phyloP scores from a whole-genome alignment of 2,329 filamentous ascomycete species.

The Ophiostoma ulmi region DNA sequence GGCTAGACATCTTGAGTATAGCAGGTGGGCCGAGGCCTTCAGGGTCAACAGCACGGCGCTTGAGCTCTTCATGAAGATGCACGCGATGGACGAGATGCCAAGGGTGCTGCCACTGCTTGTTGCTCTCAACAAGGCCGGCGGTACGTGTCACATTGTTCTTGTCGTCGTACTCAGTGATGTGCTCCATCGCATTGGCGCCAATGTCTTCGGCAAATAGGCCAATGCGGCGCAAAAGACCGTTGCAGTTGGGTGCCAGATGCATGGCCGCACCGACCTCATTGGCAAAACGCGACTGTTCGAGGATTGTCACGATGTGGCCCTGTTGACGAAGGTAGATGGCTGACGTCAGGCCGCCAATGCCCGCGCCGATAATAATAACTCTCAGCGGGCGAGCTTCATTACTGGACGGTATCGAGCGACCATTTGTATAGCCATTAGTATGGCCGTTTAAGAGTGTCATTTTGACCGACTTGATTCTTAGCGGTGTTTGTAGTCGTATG shows the following conservation, averaged over 20 bases:
- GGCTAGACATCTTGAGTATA: slow-evolving; percentile 38
- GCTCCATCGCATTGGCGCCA: slow-evolving; percentile 34
- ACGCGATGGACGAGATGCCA: slow-evolving; percentile 52
- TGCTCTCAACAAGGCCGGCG: slow-evolving; percentile 35
- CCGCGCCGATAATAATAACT: slow-evolving; percentile 30
- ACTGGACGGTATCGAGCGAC: not conserved
- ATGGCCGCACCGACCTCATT: slow-evolving; percentile 51
- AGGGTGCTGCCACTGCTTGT: slow-evolving; percentile 43
- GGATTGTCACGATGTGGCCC: slow-evolving; percentile 45
- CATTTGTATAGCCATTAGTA: slow-evolving; percentile 13
- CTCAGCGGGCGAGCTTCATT: slow-evolving; percentile 4
- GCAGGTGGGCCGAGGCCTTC: slow-evolving; percentile 36
- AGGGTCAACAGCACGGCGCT: slow-evolving; percentile 39
- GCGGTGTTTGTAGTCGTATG: not conserved
- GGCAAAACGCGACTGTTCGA: slow-evolving; percentile 52
- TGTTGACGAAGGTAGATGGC: slow-evolving; percentile 50
- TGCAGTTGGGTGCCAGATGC: slow-evolving; percentile 54
- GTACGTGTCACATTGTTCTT: slow-evolving; percentile 24
- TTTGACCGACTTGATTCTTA: not conserved
- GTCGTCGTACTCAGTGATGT: slow-evolving; percentile 24
- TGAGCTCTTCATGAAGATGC: slow-evolving; percentile 48
- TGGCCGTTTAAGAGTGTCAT: slow-evolving; percentile 14
- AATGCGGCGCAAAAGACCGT: slow-evolving; percentile 47
- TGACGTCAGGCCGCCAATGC: slow-evolving; percentile 50
- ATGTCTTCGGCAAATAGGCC: slow-evolving; percentile 38